phyloP scores from a whole-genome alignment of 192 early-diverging fungal genomes.

The Pecoramyces ruminantium region DNA sequence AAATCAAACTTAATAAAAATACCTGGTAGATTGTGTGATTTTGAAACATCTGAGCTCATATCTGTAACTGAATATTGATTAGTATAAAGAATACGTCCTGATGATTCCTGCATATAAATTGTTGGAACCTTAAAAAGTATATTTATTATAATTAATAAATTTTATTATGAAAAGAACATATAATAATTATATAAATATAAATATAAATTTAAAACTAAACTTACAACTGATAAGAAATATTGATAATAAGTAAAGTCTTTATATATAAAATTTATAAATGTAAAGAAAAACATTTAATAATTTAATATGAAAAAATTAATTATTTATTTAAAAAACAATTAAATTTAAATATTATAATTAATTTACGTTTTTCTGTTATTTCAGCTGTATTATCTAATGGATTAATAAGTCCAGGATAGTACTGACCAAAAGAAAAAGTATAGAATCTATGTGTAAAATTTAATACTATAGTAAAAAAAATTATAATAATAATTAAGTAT shows the following conservation, averaged over 20 bases:
- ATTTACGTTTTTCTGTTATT: conserved; percentile 30
- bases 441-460: conserved; percentile 93
- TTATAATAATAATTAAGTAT: neutral
- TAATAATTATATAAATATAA: too few relatives aligned
- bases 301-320: neutral
- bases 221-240: conserved; percentile 75
- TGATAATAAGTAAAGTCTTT: conserved; percentile 59
- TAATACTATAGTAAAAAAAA: conserved; percentile 30
- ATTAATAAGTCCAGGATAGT: conserved; percentile 71
- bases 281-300: too few relatives aligned
- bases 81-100: conserved; percentile 46
- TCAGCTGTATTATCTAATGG: conserved; percentile 73
- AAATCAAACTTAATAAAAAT: conserved; percentile 86
- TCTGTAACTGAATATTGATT: conserved; percentile 93
- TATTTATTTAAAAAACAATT: neutral
- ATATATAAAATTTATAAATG: too few relatives aligned
- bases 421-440: conserved; percentile 71
- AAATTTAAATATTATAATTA: neutral
- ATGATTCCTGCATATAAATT: conserved; percentile 29
- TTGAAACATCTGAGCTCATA: neutral
- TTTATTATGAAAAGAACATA: too few relatives aligned
- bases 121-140: conserved; percentile 52
- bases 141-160: too few relatives aligned
- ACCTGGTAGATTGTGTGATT: conserved; percentile 17
- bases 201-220: conserved; percentile 1